Base-by-base conservation (phyloP, 345 rosid genomes). In the Euphorbia pulcherrima region DNA sequence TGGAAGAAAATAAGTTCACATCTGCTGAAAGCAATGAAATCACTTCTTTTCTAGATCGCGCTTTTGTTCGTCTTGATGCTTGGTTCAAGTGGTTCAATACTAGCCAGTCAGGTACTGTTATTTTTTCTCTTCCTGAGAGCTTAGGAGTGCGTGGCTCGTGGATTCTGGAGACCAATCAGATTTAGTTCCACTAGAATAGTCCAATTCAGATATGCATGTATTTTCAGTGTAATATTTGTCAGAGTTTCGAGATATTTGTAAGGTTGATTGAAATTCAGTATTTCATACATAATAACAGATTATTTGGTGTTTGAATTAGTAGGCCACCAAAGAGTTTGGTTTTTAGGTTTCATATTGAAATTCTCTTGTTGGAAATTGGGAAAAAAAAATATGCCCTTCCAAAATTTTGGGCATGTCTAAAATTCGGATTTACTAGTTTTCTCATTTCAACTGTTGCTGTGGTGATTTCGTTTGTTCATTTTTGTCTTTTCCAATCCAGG, bases 1-100 rank as follows among this genome's bases (percentile, higher is more conserved):
- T 90, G 47, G 73, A 85, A 76, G 69, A 77, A 54, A 78, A 80
- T 69, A 83, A 78, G 76, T 93, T 93, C 62, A 75, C 82, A 47
- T 76, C 72, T 63, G 57, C 69, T 41, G 96, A 89, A 71, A 85
- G 80, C 60, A 65, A 65, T 59, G 85, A 84, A 71, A 85, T 93
- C 60, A 79, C 83, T 71, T 75, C 88, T 67, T 93, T 93, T 79
- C 79, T 93, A 21, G 82, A 78, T 29, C 77, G 77, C 53, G 98
- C 97, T 59, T 82, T 77, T 79, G 81, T 82, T 71, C 87, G 97
- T 16, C 81, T 93, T 70, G 96, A 90, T 69, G 92, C 90, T 69
- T 90, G 98, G 95, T 89, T 83, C 76, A 83, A 86, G 41, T 93
- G 97, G 98, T 90, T 85, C 78, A 83, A 87, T 71, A 86, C 92